A percentile compares a stretch with the other conserved stretches of the same genome.
phyloP scores from a whole-genome alignment of 768 basidiomycete species.

The Cystobasidiopsis lactophilus region DNA sequence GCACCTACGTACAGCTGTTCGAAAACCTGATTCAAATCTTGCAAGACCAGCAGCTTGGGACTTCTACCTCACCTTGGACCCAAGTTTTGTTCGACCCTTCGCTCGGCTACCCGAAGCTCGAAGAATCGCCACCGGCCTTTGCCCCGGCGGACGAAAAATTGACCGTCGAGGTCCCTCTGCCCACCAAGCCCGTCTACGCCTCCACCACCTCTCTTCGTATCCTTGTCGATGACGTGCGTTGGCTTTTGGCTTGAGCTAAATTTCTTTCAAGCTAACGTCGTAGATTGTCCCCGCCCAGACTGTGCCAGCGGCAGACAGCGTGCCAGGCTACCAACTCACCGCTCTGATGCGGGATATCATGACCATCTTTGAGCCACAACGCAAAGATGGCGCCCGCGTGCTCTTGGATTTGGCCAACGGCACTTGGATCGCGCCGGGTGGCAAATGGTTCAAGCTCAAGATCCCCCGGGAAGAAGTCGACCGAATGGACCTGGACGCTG shows the following conservation, averaged over 20 bases:
- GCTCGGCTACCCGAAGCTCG: too few relatives aligned
- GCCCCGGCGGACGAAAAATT: too few relatives aligned
- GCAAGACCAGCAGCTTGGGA: too few relatives aligned
- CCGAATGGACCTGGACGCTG: slow-evolving; percentile 18
- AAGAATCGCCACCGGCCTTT: too few relatives aligned
- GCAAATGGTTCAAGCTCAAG: slow-evolving; percentile 30
- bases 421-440: slow-evolving; percentile 31
- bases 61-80: too few relatives aligned
- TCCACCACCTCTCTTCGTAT: background rate
- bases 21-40: too few relatives aligned
- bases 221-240: background rate
- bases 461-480: background rate
- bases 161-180: background rate
- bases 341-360: slow-evolving; percentile 51
- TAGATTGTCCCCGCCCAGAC: background rate
- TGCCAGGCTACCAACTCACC: slow-evolving; percentile 30
- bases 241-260: background rate
- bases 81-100: too few relatives aligned
- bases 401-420: slow-evolving; percentile 25
- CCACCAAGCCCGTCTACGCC: background rate
- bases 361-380: slow-evolving; percentile 81
- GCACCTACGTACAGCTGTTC: too few relatives aligned
- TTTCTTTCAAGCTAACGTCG: background rate
- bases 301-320: background rate
- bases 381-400: slow-evolving; percentile 78